These are phyloP conservation scores for Aspergillus sp. DNA, from an alignment of 2,329 filamentous ascomycete species.

Conservation along the genomic window DNA sequence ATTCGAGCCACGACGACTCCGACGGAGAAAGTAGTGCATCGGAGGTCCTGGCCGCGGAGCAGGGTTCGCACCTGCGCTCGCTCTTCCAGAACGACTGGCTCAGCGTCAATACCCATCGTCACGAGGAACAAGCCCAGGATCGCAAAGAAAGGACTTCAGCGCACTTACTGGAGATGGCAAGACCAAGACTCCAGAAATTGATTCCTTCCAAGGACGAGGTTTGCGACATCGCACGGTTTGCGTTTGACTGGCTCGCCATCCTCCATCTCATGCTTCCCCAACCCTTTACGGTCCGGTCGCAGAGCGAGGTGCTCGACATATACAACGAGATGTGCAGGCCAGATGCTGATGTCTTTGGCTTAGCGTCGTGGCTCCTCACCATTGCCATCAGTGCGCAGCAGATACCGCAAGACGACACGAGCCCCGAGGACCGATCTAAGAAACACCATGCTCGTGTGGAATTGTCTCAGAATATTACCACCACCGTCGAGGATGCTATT, in stretches of 20 bases:
- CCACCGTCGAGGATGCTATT: constrained; percentile 7
- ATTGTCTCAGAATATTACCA: constrained; percentile 5
- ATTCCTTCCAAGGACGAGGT: constrained; percentile 8
- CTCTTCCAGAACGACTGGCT: constrained; percentile 14
- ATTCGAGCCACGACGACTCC: constrained; percentile 4
- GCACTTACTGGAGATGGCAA: constrained; percentile 3
- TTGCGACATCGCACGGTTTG: constrained; percentile 3
- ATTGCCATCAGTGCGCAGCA: constrained; percentile 10
- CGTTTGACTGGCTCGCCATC: constrained; percentile 9
- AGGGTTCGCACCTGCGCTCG: constrained; percentile 8
- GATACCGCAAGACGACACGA: constrained; percentile 1
- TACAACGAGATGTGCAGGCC: constrained; percentile 9
- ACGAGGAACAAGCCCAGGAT: constrained; percentile 4
- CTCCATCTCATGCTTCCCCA: constrained; percentile 9
- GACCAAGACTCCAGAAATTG: constrained; percentile 8
- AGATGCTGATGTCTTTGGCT: constrained; percentile 6
- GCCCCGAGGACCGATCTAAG: not conserved
- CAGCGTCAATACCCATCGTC: constrained; percentile 6
- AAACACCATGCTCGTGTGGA: constrained; percentile 1
- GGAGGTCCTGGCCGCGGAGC: constrained; percentile 6
- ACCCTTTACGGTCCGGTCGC: constrained; percentile 5
- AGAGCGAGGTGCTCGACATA: constrained; percentile 4
- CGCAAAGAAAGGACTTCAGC: constrained; percentile 3
- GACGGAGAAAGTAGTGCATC: constrained; percentile 7
- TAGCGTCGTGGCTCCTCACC: constrained; percentile 10